Evolutionary conservation across 306 rosid genomes (phyloP), one percentile per base, ranked within the genome.

Genomic region (Lithocarpus polystachyus): DNA sequence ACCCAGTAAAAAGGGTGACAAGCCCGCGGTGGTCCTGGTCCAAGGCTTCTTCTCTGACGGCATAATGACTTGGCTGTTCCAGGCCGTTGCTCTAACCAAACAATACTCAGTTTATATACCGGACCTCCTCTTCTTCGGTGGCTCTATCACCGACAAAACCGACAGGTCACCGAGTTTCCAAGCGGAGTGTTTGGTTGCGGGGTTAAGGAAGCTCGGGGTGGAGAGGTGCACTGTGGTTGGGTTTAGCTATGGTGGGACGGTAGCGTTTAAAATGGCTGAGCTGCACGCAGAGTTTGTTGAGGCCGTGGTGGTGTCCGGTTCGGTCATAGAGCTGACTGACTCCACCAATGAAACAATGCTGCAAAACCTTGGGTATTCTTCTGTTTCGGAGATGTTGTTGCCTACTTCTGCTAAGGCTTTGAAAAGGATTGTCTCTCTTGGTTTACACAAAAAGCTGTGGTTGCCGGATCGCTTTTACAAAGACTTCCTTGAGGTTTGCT

Each of bases 31-130:
- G 61, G 92, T 95, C 4, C 78, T 95, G 5, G 60, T 92, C 1
- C 99, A 92, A 61, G 99, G 99, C 5, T 95, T 94, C 68, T 93
- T 97, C 0, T 80, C 84, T 1, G 99, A 94, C 37, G 99, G 99
- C 1, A 87, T 94, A 1, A 92, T 94, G 77, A 94, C 86, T 4
- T 94, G 98, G 98, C 92, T 85, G 40, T 85, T 86, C 55, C 98
- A 94, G 75, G 80, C 92, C 0, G 84, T 73, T 2, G 72, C 92
- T 2, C 55, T 94, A 7, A 52, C 90, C 0, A 92, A 89, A 76
- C 73, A 78, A 0, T 90, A 92, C 83, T 84, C 90, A 0, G 98
- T 94, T 4, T 92, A 92, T 74, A 90, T 94, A 13, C 96, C 98
- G 0, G 98, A 94, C 84, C 87, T 94, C 12, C 87, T 92, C 18